Base-by-base conservation (phyloP, 2,329 filamentous ascomycete species). In the Calonectria ilicicola region DNA sequence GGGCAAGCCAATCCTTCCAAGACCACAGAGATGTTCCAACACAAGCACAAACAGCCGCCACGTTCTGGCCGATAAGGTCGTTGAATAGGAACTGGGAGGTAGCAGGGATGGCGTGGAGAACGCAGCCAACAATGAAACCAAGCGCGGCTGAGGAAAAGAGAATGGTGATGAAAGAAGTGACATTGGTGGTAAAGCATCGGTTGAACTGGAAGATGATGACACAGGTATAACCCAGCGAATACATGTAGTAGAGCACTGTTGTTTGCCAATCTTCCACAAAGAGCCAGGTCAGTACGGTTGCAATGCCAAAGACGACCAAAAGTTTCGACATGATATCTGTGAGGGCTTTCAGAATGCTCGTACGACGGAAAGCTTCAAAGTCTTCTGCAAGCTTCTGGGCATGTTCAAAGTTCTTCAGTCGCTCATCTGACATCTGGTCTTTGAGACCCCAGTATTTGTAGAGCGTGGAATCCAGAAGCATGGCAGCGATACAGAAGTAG, bases 391-490 rank as follows among this genome's bases (percentile, higher is more conserved):
- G 32, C 19, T 40, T 35, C 10, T 69, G 46, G 1, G 72, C 72
- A 29, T 74, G 65, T n/a, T 72, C 53, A 17, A 72, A 69, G 21
- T 72, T 40, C 7, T 53, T 56, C 17, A 74, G 47, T n/a, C 63
- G 72, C 53, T 74, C 72, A 12, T 74, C 29, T 2, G 74, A 68
- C 26, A 76, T 64, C 1, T 69, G 63, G 9, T 76, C 70, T 1
- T 69, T 40, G 1, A 74, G 68, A 15, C 68, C 67, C 75, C 74
- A 76, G 63, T 76, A 76, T 15, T 76, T 72, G 7, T 76, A 75
- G 0, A 76, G 65, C 0, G 74, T 76, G 3, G 67, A 62, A 17
- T 76, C 75, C 3, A 76, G 47, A 7, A 76, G 66, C 65, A 76
- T 76, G 2, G 75, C 75, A 60, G 69, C 62, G 5, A 67, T 9